These are phyloP conservation scores for Heterobasidion annosum DNA, from an alignment of 1,284 basidiomycete genomes.

Conservation along the genomic window DNA sequence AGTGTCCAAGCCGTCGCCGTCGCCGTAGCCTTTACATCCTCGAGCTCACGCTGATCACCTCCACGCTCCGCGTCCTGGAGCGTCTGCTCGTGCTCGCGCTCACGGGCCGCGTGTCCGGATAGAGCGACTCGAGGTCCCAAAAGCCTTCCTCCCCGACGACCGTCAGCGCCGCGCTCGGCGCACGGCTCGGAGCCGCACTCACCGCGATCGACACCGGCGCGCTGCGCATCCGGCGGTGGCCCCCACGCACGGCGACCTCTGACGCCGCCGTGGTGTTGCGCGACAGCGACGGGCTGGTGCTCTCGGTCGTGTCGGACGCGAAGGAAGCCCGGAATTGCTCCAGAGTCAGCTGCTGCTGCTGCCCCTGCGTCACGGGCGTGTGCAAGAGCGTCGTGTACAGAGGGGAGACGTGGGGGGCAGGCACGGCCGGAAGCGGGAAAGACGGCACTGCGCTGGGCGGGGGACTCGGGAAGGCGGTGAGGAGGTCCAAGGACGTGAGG, in stretches of 20 bases:
- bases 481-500: background rate
- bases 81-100: background rate
- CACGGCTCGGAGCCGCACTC: slow-evolving; percentile 6
- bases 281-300: background rate
- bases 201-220: slow-evolving; percentile 10
- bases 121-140: slow-evolving; percentile 9
- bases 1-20: no score
- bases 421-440: background rate
- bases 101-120: slow-evolving; percentile 7
- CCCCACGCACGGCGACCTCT: background rate
- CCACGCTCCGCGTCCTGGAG: slow-evolving; percentile 6
- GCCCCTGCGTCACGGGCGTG: no score
- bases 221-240: slow-evolving; percentile 11
- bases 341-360: background rate
- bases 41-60: slow-evolving; percentile 4
- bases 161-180: slow-evolving; percentile 5
- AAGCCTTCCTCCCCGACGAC: slow-evolving; percentile 9
- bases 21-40: background rate
- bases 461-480: background rate
- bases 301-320: background rate
- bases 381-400: background rate
- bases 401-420: background rate
- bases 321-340: background rate
- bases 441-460: background rate
- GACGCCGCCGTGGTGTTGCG: background rate